Base-by-base conservation (phyloP, 495 filamentous ascomycete species). In the Annulohypoxylon moriforme region DNA sequence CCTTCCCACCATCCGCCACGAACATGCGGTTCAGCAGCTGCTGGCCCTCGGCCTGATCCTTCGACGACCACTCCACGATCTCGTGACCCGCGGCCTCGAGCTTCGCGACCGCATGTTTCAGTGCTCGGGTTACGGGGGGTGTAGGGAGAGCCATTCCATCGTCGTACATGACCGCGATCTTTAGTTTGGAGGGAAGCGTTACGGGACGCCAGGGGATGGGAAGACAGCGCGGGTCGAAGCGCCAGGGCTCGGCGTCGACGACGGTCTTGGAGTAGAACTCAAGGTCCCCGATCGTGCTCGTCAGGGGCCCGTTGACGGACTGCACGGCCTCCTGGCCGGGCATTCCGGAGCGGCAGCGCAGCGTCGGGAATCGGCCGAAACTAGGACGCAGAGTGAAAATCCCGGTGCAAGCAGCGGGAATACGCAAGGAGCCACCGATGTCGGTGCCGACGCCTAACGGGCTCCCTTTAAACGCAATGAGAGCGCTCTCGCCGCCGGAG, bases 361-460 rank as follows among this genome's bases (percentile, higher is more conserved):
- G 82, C 70, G 93, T 94, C 2, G 93, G 93, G 89, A 94, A 96
- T 20, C 94, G 86, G 25, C 94, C 93, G 31, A 89, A 93, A 10
- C 90, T 93, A 75, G 94, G 94, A 49, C 93, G 89, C 11, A 97
- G 78, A 0, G 90, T 89, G 78, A 95, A 96, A 74, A 94, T 92
- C 0, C 94, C 94, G 33, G 90, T 91, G 84, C 92, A 97, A 34
- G 94, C 92, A 4, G 94, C 93, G 6, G 94, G 94, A n/a, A 88
- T 91, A 59, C 94, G 88, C 4, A 97, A 90, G 0, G 90, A 93
- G 14, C 94, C 93, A 52, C 93, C 93, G 24, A 97, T 94, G 78
- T 97, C 94, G 1, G 91, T 93, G 10, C 94, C 94, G 73, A 97
- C 90, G 44, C 94, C 94, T 38, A 94, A 91, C 11, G 93, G 87